Conservation (phyloP, 2,329 filamentous ascomycete genomes). For the Phaeophleospora eucalypticola region DNA sequence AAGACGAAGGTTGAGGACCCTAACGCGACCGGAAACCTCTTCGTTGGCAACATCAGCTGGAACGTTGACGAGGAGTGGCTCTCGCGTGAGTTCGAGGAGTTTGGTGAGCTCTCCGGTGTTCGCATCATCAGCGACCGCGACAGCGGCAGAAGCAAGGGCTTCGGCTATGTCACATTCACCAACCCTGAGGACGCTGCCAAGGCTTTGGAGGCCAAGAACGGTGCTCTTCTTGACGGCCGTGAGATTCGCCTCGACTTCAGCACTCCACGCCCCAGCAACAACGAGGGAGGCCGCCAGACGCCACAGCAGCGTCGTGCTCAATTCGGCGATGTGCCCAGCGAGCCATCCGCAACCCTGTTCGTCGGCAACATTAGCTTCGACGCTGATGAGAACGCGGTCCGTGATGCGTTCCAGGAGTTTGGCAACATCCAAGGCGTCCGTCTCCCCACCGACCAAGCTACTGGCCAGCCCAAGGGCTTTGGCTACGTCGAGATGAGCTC, state of each 20-base stretch:
- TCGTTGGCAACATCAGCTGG: conserved; percentile 88
- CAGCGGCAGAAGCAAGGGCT: conserved; percentile 78
- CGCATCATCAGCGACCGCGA: conserved; percentile 82
- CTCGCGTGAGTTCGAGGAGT: conserved; percentile 73
- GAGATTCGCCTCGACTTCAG: conserved; percentile 75
- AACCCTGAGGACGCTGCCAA: conserved; percentile 63
- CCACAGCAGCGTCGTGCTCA: conserved; percentile 53
- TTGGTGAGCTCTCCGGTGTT: conserved; percentile 66
- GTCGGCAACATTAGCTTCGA: conserved; percentile 88
- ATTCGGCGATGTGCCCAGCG: conserved; percentile 74
- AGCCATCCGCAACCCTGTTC: conserved; percentile 82
- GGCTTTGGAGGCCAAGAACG: conserved; percentile 71
- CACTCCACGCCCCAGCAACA: conserved; percentile 58
- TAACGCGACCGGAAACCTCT: conserved; percentile 62
- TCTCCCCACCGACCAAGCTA: conserved; percentile 82
- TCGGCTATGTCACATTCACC: conserved; percentile 87
- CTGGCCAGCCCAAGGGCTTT: conserved; percentile 83
- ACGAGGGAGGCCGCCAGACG: conserved; percentile 37
- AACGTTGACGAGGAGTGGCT: conserved; percentile 81
- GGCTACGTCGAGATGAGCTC: conserved; percentile 83
- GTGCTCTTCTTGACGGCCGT: conserved; percentile 69
- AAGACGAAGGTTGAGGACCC: conserved; percentile 60
- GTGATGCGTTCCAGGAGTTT: conserved; percentile 68
- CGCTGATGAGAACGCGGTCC: conserved; percentile 70
- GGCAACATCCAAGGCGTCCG: conserved; percentile 72